Conservation (phyloP, 225 moss, liverwort and hornwort species). For the Pleurozium schreberi region DNA sequence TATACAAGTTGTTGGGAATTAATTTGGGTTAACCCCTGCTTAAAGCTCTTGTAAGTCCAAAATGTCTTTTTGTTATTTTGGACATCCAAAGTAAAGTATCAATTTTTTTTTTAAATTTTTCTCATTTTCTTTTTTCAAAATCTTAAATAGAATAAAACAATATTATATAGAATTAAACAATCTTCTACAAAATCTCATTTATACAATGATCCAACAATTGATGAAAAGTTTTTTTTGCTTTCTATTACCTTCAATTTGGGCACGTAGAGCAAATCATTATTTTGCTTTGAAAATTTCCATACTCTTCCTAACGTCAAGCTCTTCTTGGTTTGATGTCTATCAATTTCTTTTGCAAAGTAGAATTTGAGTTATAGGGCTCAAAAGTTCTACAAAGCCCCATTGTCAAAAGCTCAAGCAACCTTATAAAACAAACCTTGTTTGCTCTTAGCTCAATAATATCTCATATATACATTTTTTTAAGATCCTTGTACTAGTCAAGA, state of each 20-base stretch:
- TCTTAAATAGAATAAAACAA: no score
- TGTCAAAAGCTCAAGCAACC: fast-evolving
- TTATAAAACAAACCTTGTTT: background rate
- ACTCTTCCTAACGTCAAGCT: background rate
- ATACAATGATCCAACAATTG: fast-evolving
- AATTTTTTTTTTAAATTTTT: no score
- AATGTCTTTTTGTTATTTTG: background rate
- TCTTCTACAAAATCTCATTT: background rate
- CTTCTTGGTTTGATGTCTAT: background rate
- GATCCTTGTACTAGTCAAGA: background rate
- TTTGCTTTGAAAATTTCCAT: background rate
- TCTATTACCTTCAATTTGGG: background rate
- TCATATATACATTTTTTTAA: background rate
- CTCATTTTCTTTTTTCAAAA: no score
- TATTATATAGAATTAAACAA: no score
- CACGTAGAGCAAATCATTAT: fast-evolving
- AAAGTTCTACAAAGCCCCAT: background rate
- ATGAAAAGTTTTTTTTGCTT: no score
- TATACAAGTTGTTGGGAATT: no score
- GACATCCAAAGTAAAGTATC: background rate
- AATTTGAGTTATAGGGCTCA: background rate
- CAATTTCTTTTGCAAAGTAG: background rate
- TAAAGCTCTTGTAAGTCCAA: background rate
- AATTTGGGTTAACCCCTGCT: no score
- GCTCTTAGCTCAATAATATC: background rate